These are phyloP conservation scores for Metarhizium brunneum DNA, from an alignment of 2,329 filamentous ascomycete genomes.

Conservation along the genomic window DNA sequence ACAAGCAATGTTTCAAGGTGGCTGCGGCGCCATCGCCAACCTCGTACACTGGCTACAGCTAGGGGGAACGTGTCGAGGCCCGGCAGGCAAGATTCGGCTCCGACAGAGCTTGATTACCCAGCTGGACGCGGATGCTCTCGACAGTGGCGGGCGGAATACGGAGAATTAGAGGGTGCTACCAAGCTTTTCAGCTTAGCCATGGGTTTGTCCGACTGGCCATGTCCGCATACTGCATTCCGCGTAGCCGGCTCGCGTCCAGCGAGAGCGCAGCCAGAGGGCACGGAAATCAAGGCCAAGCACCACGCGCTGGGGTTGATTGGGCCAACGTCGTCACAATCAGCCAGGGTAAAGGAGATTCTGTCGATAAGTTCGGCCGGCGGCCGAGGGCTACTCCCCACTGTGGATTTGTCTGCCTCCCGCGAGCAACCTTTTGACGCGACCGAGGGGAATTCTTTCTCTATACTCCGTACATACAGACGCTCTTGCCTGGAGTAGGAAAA, in stretches of 20 bases:
- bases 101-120: background rate
- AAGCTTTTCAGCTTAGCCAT: background rate
- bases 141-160: too few species aligned
- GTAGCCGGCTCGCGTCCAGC: background rate
- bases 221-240: too few species aligned
- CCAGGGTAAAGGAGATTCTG: background rate
- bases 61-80: background rate
- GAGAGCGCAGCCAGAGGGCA: background rate
- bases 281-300: background rate
- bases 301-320: background rate
- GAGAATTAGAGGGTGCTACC: background rate
- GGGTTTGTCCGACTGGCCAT: background rate
- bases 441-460: background rate
- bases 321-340: background rate
- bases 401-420: background rate
- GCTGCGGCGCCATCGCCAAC: constrained; percentile 3
- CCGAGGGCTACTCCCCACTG: background rate
- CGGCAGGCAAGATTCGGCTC: constrained; percentile 6
- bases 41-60: background rate
- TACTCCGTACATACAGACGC: background rate
- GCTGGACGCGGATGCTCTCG: background rate
- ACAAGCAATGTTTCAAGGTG: background rate
- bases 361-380: background rate
- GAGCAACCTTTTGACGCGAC: background rate
- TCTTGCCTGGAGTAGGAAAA: background rate